Evolutionary conservation across 169 alveolate genomes (phyloP), one percentile per base, ranked within the genome.

Genomic region (Miamiensis avidus): DNA sequence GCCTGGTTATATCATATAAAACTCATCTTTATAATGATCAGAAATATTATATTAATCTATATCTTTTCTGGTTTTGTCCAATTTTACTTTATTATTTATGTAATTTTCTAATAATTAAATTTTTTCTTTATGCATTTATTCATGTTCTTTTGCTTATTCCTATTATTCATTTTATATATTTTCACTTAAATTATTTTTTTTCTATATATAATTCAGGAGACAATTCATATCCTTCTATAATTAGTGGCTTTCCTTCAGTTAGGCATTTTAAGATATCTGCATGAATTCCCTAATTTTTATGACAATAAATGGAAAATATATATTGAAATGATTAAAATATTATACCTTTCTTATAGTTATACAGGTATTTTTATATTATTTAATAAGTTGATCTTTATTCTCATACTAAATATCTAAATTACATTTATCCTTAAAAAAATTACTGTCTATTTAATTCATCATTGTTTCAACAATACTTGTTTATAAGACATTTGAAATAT

Each of bases 181-280:
- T 11, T 49, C 69, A 49, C 20, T 49, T 49, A 11, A 49, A 11
- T 11, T 49, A 49, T 49, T 20, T 49, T 49, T 11, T 49, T 78
- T 82, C 76, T 65, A 88, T 32, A 82, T 82, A 89, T 34, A 82
- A 78, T 30, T 32, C 31, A 15, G 95, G 95, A 65, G 34, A 77
- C 1, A 89, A 31, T 65, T 87, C 89, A 74, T 79, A 73, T 28
- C 95, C 95, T 83, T 91, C 95, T 16, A 91, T 86, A 28, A 91
- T 91, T 25, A 91, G 74, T 26, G 95, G 86, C 34, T 91, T 91
- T 0, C 95, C 95, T 31, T 91, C 95, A 25, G 73, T 74, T 49
- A 91, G 78, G 75, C 93, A 85, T 82, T 91, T 91, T 20, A 31
- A 64, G 6, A 91, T 87, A 84, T 91, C 95, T 31, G 91, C 86